These are phyloP conservation scores for Coemansia aciculifera DNA, from an alignment of 192 early-diverging fungal species.

Conservation along the genomic window DNA sequence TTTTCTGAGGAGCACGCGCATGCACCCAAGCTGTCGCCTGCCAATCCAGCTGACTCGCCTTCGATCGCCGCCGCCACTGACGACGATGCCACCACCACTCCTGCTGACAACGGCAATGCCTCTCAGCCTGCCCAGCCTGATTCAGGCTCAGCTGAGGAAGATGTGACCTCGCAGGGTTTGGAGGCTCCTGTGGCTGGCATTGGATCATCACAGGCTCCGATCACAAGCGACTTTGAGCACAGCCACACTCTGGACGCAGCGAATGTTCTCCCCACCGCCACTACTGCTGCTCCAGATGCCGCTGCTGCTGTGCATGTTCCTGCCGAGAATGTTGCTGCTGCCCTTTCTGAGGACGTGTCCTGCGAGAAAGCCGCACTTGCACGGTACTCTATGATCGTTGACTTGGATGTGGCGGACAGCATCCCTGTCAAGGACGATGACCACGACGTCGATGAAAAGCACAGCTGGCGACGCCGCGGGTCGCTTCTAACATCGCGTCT, in stretches of 20 bases:
- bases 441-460: constrained; percentile 21
- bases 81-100: not conserved
- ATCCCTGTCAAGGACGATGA: constrained; percentile 8
- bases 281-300: constrained; percentile 14
- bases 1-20: constrained; percentile 13
- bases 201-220: not conserved
- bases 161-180: not conserved
- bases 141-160: not conserved
- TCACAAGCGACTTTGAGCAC: constrained; percentile 1
- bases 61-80: constrained; percentile 3
- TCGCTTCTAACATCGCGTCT: constrained; percentile 45
- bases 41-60: constrained; percentile 8
- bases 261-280: constrained; percentile 26
- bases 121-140: not conserved
- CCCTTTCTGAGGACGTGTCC: not conserved
- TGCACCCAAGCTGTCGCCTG: constrained; percentile 16
- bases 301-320: not conserved
- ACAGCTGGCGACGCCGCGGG: constrained; percentile 51
- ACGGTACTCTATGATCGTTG: constrained; percentile 31
- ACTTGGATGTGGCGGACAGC: constrained; percentile 1
- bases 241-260: constrained; percentile 13
- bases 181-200: not conserved
- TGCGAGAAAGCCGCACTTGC: constrained; percentile 12
- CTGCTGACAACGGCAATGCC: not conserved
- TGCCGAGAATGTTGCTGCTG: not conserved